phyloP scores from a whole-genome alignment of 2,329 filamentous ascomycete species.

The Beauveria sp. region DNA sequence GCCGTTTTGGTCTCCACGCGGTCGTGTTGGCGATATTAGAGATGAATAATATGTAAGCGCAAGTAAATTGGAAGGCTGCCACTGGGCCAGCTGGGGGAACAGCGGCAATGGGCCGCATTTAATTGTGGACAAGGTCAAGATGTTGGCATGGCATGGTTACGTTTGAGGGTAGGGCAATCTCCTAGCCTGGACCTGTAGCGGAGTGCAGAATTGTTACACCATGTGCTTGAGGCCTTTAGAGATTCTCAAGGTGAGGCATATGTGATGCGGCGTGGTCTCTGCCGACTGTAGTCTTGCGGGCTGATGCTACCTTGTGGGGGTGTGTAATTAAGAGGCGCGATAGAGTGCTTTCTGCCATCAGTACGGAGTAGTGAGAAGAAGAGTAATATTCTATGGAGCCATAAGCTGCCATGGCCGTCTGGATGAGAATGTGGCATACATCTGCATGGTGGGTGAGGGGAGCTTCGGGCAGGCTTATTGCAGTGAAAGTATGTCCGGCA shows the following conservation, averaged over 20 bases:
- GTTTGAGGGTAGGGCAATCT: neutral
- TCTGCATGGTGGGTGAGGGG: neutral
- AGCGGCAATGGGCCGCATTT: constrained; percentile 5
- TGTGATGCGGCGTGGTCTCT: neutral
- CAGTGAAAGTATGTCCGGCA: neutral
- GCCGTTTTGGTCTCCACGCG: neutral
- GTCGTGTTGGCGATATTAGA: neutral
- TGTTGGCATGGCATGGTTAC: neutral
- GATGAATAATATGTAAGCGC: constrained; percentile 3
- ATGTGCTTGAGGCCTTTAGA: neutral
- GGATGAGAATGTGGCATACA: neutral
- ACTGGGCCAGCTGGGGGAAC: neutral
- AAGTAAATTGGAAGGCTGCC: neutral
- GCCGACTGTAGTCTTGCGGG: neutral
- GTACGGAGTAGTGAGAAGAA: neutral
- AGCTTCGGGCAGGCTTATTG: neutral
- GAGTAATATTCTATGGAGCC: constrained; percentile 10
- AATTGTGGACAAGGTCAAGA: neutral
- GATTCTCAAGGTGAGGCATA: neutral
- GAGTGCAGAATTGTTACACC: neutral
- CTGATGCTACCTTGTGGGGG: constrained; percentile 2
- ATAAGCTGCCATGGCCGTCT: neutral
- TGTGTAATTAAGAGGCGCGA: neutral
- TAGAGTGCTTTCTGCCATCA: neutral
- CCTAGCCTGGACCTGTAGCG: neutral